phyloP scores from a whole-genome alignment of 805 yeast species.

The Pichia deserticola region DNA sequence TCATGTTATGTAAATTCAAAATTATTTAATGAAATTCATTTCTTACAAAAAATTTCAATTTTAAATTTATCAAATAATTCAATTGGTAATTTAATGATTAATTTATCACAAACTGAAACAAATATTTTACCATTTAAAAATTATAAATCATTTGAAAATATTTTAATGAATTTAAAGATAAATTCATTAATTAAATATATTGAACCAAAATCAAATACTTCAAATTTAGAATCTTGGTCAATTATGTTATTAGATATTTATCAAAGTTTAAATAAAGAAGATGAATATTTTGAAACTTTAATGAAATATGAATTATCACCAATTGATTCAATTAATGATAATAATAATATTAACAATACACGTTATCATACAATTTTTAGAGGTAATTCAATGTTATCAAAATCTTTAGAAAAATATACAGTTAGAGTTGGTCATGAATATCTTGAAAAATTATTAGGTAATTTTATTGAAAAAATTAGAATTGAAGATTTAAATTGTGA shows the following conservation, averaged over 20 bases:
- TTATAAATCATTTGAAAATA: slow-evolving; percentile 56
- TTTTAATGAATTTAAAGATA: slow-evolving; percentile 48
- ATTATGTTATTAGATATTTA: slow-evolving; percentile 63
- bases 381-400: slow-evolving; percentile 78
- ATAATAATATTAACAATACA: background rate
- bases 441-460: slow-evolving; percentile 63
- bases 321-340: slow-evolving; percentile 18
- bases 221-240: slow-evolving; percentile 47
- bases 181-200: slow-evolving; percentile 45
- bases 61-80: slow-evolving; percentile 27
- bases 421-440: slow-evolving; percentile 74
- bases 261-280: slow-evolving; percentile 60
- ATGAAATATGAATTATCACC: slow-evolving; percentile 15
- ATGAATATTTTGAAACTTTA: slow-evolving; percentile 35
- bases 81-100: slow-evolving; percentile 52
- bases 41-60: slow-evolving; percentile 17
- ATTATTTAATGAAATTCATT: slow-evolving; percentile 19
- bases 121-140: slow-evolving; percentile 53
- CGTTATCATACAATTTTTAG: slow-evolving; percentile 56
- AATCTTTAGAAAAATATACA: slow-evolving; percentile 71
- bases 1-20: slow-evolving; percentile 44
- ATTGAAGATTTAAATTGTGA: slow-evolving; percentile 57
- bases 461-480: slow-evolving; percentile 48
- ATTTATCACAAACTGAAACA: slow-evolving; percentile 42
- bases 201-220: slow-evolving; percentile 24